A percentile compares a stretch with the other conserved stretches of the same genome.
Evolutionary conservation across 2,329 filamentous ascomycete species (phyloP).

Genomic region (Botryotinia convoluta): DNA sequence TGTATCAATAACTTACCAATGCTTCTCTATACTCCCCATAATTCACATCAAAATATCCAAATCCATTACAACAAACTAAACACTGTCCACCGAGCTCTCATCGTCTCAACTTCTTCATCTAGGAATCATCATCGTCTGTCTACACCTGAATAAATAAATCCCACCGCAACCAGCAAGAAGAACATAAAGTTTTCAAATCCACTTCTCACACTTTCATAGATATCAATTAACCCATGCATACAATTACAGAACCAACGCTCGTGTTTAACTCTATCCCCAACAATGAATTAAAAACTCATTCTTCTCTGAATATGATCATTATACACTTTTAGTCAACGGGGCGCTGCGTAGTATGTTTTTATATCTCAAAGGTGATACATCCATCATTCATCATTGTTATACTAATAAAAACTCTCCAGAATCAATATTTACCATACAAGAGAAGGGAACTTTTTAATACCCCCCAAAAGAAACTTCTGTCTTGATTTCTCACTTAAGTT

Average conservation of each 20-base stretch:
- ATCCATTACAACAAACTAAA: background rate
- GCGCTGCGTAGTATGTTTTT: fast-evolving
- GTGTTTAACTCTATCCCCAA: background rate
- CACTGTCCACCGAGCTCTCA: background rate
- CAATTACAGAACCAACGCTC: too few relatives aligned
- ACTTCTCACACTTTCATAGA: background rate
- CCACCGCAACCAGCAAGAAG: too few relatives aligned
- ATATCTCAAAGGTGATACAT: too few relatives aligned
- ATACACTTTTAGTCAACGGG: background rate
- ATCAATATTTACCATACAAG: background rate
- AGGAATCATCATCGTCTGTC: too few relatives aligned
- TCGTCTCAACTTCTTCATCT: background rate
- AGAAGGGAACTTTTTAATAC: fast-evolving
- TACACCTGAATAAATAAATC: too few relatives aligned
- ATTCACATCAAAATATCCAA: background rate
- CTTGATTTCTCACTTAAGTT: background rate
- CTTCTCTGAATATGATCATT: background rate
- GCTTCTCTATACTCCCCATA: background rate
- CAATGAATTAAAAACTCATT: background rate
- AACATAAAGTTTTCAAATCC: background rate
- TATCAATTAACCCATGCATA: background rate
- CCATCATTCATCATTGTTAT: background rate
- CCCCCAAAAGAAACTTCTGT: background rate
- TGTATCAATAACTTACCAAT: too few relatives aligned
- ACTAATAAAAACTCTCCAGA: fast-evolving